phyloP scores from a whole-genome alignment of 306 rosid species.

The Acacia crassicarpa region DNA sequence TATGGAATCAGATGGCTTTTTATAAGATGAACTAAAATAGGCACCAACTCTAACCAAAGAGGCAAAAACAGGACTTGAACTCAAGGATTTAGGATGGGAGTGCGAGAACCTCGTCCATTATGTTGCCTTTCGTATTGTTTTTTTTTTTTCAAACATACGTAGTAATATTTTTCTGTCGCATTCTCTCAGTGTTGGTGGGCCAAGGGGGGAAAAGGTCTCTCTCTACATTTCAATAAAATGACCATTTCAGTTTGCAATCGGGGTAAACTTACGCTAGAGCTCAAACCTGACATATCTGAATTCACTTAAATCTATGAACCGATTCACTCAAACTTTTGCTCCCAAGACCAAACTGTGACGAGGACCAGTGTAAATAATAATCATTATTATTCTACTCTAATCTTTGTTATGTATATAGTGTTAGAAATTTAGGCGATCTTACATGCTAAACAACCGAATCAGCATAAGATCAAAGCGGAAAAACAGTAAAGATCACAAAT shows the following conservation, averaged over 20 bases:
- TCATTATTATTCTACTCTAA: too few species aligned
- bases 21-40: background rate
- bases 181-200: background rate
- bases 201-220: background rate
- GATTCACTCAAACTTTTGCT: background rate
- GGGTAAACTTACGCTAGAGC: background rate
- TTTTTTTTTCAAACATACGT: too few species aligned
- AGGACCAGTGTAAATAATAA: too few species aligned
- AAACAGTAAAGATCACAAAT: too few species aligned
- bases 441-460: too few species aligned
- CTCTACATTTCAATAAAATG: background rate
- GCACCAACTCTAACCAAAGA: background rate
- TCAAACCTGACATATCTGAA: background rate
- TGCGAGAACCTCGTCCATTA: background rate
- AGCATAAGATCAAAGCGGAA: too few species aligned
- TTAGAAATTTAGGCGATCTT: too few species aligned
- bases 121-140: background rate
- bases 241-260: background rate
- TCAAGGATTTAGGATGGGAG: too few species aligned
- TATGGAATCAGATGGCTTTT: background rate
- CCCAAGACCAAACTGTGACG: constrained; percentile 37
- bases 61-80: background rate
- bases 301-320: background rate
- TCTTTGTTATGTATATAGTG: too few species aligned
- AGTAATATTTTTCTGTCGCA: background rate